phyloP scores from a whole-genome alignment of 2,329 filamentous ascomycete genomes.

The Pezicula neosporulosa region DNA sequence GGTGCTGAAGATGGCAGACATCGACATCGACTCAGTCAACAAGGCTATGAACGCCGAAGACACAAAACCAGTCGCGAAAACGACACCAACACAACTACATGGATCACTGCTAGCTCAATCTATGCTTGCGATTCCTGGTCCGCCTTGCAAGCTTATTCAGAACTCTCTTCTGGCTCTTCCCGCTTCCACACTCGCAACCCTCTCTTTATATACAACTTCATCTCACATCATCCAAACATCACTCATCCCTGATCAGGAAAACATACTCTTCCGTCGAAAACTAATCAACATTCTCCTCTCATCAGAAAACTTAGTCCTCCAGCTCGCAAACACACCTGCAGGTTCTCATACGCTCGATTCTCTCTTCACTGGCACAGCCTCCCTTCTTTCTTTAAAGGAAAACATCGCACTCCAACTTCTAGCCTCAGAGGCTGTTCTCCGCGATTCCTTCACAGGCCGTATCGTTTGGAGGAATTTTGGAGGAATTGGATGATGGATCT shows the following conservation, averaged over 20 bases:
- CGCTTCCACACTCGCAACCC: constrained; percentile 51
- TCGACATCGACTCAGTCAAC: constrained; percentile 44
- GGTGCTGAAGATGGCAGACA: constrained; percentile 56
- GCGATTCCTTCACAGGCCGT: constrained; percentile 62
- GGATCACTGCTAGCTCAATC: constrained; percentile 77
- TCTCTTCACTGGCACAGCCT: constrained; percentile 44
- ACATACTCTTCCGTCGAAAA: constrained; percentile 59
- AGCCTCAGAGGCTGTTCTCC: constrained; percentile 53
- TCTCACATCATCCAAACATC: constrained; percentile 65
- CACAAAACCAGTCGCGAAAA: constrained; percentile 27
- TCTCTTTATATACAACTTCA: constrained; percentile 50
- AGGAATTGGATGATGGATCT: constrained; percentile 73
- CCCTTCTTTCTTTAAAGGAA: constrained; percentile 63
- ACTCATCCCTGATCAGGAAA: constrained; percentile 49
- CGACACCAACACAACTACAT: constrained; percentile 62
- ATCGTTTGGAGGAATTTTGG: constrained; percentile 73
- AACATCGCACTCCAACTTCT: constrained; percentile 61
- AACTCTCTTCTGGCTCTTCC: constrained; percentile 62
- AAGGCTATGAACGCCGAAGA: constrained; percentile 25
- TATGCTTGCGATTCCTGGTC: constrained; percentile 72
- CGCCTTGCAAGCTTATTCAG: constrained; percentile 68
- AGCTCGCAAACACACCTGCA: constrained; percentile 49
- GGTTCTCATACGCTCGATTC: constrained; percentile 67
- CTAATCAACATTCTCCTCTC: constrained; percentile 58
- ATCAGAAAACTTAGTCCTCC: constrained; percentile 12